Evolutionary conservation across 345 rosid genomes (phyloP), one percentile per base, ranked within the genome.

Genomic region (Moricandia arvensis): DNA sequence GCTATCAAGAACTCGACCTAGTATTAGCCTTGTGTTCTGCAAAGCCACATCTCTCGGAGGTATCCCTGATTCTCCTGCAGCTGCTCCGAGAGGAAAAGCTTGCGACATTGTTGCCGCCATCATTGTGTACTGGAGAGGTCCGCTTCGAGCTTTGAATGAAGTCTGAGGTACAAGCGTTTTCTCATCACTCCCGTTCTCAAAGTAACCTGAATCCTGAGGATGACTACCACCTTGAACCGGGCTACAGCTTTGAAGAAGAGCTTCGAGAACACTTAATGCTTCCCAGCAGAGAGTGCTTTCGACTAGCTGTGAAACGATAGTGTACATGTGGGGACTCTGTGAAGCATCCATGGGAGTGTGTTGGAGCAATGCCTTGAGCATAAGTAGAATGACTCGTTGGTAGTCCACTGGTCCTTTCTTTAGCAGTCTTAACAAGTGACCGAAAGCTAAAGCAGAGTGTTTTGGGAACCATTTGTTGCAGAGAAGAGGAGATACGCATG

Each of bases 281-380:
- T 95, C 99, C 97, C 96, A 95, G 64, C 57, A 49, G 81, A 95
- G 63, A 3, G 96, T 86, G 84, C 98, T 95, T 85, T 95, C 99
- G 13, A 92, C 96, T 69, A 95, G 82, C 83, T 95, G 99, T 13
- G 97, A 95, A 61, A 95, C 99, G 15, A 95, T 87, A 5, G 98
- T 92, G 74, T 95, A 95, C 99, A 92, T 95, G 80, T 89, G 96
- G 0, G 99, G 97, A 73, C 96, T 92, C 73, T 92, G 99, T 33
- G 99, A 88, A 68, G 98, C 90, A 73, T 92, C 99, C 97, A 90
- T 89, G 59, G 98, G 97, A 59, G 99, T 92, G 82, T 92, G 98
- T 86, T 89, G 97, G 65, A 95, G 96, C 65, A 95, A 71, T 55
- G 97, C 98, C 87, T 95, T 95, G 58, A 95, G 93, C 89, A 92